Base-by-base conservation (phyloP, 2,329 filamentous ascomycete genomes). In the Scytalidium sp. region DNA sequence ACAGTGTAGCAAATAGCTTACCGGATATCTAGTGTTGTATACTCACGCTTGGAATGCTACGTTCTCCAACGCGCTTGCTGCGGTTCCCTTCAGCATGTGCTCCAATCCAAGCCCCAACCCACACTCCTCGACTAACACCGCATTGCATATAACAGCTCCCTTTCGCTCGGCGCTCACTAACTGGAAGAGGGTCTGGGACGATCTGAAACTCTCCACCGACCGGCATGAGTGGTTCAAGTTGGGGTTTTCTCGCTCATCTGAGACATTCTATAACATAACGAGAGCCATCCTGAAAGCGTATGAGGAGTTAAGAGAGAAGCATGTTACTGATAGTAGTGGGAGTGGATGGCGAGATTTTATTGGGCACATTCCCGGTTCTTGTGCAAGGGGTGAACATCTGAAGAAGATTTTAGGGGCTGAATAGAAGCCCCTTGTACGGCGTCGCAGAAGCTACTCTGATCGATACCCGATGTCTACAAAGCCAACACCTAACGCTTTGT, bases 131-230 rank as follows among this genome's bases (percentile, higher is more conserved):
- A 36, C 32, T 15, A 15, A 8, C 32, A 36, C 15, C 32, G 32
- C 32, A n/a, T 36, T n/a, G 5, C 32, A 36, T n/a, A 36, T 63
- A 9, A 40, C 57, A 7, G 43, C 41, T 3, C 62, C 63, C 2
- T 63, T 65, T 43, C 58, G 58, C 39, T 50, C 47, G 1, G 63
- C 61, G 2, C 49, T 64, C 43, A 44, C 43, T 6, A 64, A 64
- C 43, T 66, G 63, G 63, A 58, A 57, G 21, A 45, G 47, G 2
- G 47, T 64, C 15, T 66, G 63, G 63, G 57, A 64, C 40, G 57
- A 63, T 11, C 57, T 64, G 19, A 57, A 56, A 44, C 19, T 42
- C 7, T 47, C 43, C 22, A 41, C 48, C 3, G 19, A 45, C 23
- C 49, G 56, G 10, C 49, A 52, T 3, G 61, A 59, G 19, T 66